Evolutionary conservation across 371 early-diverging fungal species (phyloP).

Genomic region (Thermomucor indicae-seudaticae): DNA sequence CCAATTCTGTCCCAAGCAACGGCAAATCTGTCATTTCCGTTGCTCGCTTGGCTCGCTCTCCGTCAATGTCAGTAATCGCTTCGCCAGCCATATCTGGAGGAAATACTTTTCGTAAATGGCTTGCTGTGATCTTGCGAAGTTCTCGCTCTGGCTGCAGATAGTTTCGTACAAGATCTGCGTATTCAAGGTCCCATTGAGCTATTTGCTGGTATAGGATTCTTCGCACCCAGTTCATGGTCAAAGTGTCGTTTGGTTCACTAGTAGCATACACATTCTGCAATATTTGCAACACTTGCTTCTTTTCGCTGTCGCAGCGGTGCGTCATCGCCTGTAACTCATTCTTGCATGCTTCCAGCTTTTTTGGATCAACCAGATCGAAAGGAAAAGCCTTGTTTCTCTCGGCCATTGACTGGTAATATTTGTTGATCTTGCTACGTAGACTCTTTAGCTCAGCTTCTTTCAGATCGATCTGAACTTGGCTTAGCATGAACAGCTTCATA

Average conservation of each 20-base stretch:
- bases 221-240: constrained; percentile 76
- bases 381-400: constrained; percentile 65
- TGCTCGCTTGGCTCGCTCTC: constrained; percentile 40
- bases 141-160: constrained; percentile 80
- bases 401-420: constrained; percentile 72
- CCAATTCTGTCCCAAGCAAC: constrained; percentile 29
- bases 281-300: constrained; percentile 72
- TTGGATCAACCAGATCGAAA: constrained; percentile 61
- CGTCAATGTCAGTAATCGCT: constrained; percentile 19
- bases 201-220: constrained; percentile 74
- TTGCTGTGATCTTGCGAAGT: constrained; percentile 59
- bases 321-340: constrained; percentile 61
- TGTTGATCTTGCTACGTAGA: constrained; percentile 56
- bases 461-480: constrained; percentile 53
- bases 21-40: constrained; percentile 37
- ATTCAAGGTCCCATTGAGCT: constrained; percentile 79
- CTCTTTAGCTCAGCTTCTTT: constrained; percentile 62
- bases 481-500: constrained; percentile 62
- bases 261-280: constrained; percentile 80
- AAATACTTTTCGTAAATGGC: constrained; percentile 65
- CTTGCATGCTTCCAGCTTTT: constrained; percentile 62
- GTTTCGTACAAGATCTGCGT: constrained; percentile 67
- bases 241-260: constrained; percentile 71
- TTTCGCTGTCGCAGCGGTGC: constrained; percentile 69
- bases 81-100: constrained; percentile 35